These are phyloP conservation scores for Ophiostoma piceae DNA, from an alignment of 2,329 filamentous ascomycete species.

Conservation along the genomic window DNA sequence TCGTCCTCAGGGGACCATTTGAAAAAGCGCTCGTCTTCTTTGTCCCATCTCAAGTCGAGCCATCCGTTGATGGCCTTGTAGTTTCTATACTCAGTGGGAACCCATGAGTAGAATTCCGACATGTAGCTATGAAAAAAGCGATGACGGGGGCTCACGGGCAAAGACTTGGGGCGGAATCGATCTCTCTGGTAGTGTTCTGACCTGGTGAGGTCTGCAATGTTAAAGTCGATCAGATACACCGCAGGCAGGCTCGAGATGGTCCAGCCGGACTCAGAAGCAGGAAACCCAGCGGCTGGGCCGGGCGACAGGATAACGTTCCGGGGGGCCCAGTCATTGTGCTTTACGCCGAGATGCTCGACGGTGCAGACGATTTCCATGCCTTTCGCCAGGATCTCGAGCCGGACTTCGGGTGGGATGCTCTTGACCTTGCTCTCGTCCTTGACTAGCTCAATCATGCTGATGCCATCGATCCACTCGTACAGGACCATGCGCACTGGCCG, in stretches of 20 bases:
- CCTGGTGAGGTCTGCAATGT: neutral
- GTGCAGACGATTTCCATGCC: neutral
- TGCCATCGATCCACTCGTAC: neutral
- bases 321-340: neutral
- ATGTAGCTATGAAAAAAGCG: neutral
- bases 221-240: conserved; percentile 1
- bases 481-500: neutral
- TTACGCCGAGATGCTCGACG: neutral
- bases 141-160: neutral
- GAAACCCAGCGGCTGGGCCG: neutral
- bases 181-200: neutral
- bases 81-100: neutral
- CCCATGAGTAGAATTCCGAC: neutral
- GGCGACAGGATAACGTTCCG: neutral
- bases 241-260: neutral
- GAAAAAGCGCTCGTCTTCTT: neutral
- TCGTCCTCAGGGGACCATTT: neutral
- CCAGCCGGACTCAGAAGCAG: neutral
- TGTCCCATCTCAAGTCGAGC: neutral
- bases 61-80: neutral
- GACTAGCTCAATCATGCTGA: neutral
- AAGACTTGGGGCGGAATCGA: neutral
- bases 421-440: neutral
- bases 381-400: neutral
- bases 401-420: neutral